These are phyloP conservation scores for Ophiostoma sp. DNA, from an alignment of 2,329 filamentous ascomycete genomes.

Conservation along the genomic window DNA sequence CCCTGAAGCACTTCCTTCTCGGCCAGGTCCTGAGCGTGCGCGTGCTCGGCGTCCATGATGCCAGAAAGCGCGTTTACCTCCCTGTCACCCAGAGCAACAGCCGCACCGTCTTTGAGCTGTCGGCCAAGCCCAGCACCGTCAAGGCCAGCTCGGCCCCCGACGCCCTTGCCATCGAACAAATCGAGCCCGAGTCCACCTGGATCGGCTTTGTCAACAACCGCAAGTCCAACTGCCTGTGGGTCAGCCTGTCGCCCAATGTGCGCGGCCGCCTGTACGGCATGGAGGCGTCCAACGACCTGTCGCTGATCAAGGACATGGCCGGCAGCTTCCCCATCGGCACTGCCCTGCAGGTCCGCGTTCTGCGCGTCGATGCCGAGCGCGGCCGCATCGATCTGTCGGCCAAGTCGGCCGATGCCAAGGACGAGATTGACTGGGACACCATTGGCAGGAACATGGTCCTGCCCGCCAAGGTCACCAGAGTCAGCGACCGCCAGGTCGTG, in stretches of 20 bases:
- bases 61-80: slow-evolving; percentile 82
- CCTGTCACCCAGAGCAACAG: slow-evolving; percentile 81
- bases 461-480: slow-evolving; percentile 76
- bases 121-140: slow-evolving; percentile 66
- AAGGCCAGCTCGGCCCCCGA: slow-evolving; percentile 39
- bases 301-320: slow-evolving; percentile 67
- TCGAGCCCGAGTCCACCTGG: slow-evolving; percentile 66
- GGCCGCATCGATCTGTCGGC: slow-evolving; percentile 81
- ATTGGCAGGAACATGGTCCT: slow-evolving; percentile 76
- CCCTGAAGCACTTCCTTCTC: slow-evolving; percentile 66
- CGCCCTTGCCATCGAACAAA: slow-evolving; percentile 63
- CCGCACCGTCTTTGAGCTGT: slow-evolving; percentile 82
- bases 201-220: slow-evolving; percentile 90
- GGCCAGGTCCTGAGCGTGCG: slow-evolving; percentile 69
- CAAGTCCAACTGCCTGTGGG: slow-evolving; percentile 74
- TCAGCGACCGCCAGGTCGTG: slow-evolving; percentile 75
- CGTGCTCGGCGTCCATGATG: slow-evolving; percentile 82
- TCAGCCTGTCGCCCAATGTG: slow-evolving; percentile 82
- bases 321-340: slow-evolving; percentile 86
- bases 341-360: slow-evolving; percentile 74
- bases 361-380: slow-evolving; percentile 64
- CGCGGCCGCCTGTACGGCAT: slow-evolving; percentile 76
- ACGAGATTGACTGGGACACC: slow-evolving; percentile 60
- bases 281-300: slow-evolving; percentile 82
- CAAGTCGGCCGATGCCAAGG: slow-evolving; percentile 52